phyloP scores from a whole-genome alignment of 768 basidiomycete genomes.

The Dentipellis sp. region DNA sequence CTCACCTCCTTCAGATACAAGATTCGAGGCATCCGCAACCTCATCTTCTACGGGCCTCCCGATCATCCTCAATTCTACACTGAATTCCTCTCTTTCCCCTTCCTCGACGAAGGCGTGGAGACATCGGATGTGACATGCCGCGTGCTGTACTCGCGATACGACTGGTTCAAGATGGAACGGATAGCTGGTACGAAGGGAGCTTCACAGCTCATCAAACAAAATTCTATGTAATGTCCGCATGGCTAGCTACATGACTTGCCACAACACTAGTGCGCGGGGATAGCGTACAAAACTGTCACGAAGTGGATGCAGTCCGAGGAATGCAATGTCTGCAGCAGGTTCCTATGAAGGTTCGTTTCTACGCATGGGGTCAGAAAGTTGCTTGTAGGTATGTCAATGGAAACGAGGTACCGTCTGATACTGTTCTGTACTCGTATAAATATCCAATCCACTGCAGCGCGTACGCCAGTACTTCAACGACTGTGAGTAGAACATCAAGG shows the following conservation, averaged over 20 bases:
- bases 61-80: conserved; percentile 89
- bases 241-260: no score
- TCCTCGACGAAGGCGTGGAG: conserved; percentile 86
- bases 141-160: conserved; percentile 82
- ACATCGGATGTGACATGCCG: conserved; percentile 74
- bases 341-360: not conserved
- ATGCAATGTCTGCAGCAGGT: not conserved
- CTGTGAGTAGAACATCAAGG: not conserved
- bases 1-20: conserved; percentile 55
- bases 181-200: conserved; percentile 49
- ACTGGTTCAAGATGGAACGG: conserved; percentile 80
- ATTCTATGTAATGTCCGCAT: not conserved
- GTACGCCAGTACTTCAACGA: conserved; percentile 65
- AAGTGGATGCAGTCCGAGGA: not conserved
- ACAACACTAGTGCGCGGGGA: no score
- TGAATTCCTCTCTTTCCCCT: conserved; percentile 84
- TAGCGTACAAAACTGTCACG: not conserved
- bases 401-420: conserved; percentile 38
- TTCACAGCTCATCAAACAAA: conserved; percentile 19
- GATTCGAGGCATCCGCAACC: conserved; percentile 83
- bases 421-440: conserved; percentile 92
- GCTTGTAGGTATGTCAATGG: not conserved
- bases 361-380: not conserved
- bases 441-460: conserved; percentile 89
- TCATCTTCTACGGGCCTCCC: conserved; percentile 90